phyloP scores from a whole-genome alignment of 257 asterid genomes.

The Solanum tarapatanum region DNA sequence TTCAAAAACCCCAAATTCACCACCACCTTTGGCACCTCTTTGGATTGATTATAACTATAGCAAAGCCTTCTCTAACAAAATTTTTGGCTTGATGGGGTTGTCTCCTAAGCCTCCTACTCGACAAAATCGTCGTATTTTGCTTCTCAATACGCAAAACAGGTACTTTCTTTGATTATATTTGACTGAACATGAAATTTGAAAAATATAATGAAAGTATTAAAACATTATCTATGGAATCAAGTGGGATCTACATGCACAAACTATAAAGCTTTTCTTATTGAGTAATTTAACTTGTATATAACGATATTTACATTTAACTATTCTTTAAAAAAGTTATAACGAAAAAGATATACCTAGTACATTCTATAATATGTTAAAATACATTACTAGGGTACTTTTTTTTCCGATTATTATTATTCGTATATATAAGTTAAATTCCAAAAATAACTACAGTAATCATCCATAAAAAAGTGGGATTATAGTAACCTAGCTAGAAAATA shows the following conservation, averaged over 20 bases:
- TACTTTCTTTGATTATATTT: not conserved
- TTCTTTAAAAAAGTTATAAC: not conserved
- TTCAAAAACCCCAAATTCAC: constrained; percentile 28
- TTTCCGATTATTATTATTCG: not conserved
- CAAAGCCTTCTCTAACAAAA: constrained; percentile 33
- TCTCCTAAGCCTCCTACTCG: constrained; percentile 37
- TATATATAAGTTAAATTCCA: not conserved
- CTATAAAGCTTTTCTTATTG: not conserved
- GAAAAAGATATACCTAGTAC: not conserved
- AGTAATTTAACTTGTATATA: not conserved
- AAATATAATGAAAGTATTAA: fast-evolving
- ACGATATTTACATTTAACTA: not conserved
- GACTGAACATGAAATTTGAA: not conserved
- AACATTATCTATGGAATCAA: not conserved
- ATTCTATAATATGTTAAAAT: not conserved
- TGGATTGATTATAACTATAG: constrained; percentile 61
- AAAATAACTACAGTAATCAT: not conserved
- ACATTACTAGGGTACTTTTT: not conserved
- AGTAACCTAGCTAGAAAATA: not conserved
- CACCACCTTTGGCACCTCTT: constrained; percentile 44
- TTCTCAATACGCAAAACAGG: constrained; percentile 57
- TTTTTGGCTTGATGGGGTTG: constrained; percentile 30
- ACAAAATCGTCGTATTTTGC: constrained; percentile 24
- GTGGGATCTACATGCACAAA: not conserved
- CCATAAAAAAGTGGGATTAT: not conserved